Conservation (phyloP, 495 filamentous ascomycete species). For the Bathelium albidoporum region DNA sequence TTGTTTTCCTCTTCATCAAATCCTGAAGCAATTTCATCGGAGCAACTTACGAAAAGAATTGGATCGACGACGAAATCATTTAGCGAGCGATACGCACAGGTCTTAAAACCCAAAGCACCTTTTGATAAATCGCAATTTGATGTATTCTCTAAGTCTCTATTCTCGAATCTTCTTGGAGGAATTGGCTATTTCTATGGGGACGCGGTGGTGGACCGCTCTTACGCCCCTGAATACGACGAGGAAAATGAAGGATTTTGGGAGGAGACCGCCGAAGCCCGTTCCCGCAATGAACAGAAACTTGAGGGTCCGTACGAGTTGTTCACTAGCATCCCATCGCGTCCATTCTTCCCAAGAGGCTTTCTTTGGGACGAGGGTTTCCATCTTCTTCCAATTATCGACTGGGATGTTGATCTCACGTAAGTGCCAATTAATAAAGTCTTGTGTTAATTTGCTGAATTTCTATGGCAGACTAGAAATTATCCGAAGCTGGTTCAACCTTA, state of each 20-base stretch:
- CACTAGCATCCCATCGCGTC: constrained; percentile 83
- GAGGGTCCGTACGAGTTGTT: constrained; percentile 87
- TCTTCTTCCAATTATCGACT: constrained; percentile 81
- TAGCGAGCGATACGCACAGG: constrained; percentile 57
- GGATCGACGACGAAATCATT: constrained; percentile 55
- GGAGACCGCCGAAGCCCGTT: constrained; percentile 68
- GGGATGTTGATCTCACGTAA: constrained; percentile 78
- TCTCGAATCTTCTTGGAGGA: constrained; percentile 88
- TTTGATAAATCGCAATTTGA: constrained; percentile 64
- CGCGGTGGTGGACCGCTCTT: constrained; percentile 77
- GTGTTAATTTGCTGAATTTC: neutral
- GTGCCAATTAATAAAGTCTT: constrained; percentile 17
- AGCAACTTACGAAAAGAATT: constrained; percentile 60
- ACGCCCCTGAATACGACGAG: constrained; percentile 84
- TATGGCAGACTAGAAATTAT: constrained; percentile 64
- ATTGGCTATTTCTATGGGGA: constrained; percentile 93
- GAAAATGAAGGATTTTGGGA: constrained; percentile 97
- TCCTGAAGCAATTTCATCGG: constrained; percentile 47
- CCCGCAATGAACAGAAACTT: constrained; percentile 48
- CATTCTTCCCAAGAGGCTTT: constrained; percentile 95
- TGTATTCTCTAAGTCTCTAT: constrained; percentile 76
- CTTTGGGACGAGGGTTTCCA: constrained; percentile 99
- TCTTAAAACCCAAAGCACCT: constrained; percentile 65
- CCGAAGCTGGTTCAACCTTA: constrained; percentile 88
- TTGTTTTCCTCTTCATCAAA: constrained; percentile 78